These are phyloP conservation scores for Peronosclerospora sorghi DNA, from an alignment of 352 stramenopile species.

Conservation along the genomic window DNA sequence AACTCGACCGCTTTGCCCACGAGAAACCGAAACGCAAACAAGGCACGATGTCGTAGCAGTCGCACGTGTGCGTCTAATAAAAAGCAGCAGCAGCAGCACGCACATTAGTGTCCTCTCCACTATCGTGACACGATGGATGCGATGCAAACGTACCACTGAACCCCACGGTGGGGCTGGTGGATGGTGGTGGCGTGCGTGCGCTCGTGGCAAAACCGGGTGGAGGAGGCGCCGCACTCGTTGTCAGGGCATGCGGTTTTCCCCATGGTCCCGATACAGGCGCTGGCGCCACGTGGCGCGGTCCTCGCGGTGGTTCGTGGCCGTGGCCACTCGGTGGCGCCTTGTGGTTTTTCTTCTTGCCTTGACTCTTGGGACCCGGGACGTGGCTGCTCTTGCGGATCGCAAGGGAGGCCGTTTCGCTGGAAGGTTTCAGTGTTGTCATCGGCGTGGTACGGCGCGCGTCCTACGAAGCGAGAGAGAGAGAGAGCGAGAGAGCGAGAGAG, in stretches of 20 bases:
- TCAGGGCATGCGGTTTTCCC: conserved; percentile 13
- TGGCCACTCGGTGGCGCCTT: conserved; percentile 15
- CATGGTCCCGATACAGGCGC: conserved; percentile 29
- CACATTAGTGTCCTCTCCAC: background rate
- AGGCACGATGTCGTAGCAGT: conserved; percentile 57
- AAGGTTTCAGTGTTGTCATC: conserved; percentile 8
- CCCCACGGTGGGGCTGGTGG: conserved; percentile 6
- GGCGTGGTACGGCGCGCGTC: conserved; percentile 19
- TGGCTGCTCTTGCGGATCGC: conserved; percentile 20
- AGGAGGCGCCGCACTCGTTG: conserved; percentile 16
- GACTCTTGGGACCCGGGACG: conserved; percentile 13
- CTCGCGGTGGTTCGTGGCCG: conserved; percentile 9
- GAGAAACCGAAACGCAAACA: conserved; percentile 76
- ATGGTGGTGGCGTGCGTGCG: conserved; percentile 5
- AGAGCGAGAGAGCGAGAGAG: background rate
- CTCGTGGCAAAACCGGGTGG: conserved; percentile 15
- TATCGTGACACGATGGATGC: background rate
- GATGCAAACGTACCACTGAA: conserved; percentile 34
- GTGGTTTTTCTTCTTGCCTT: conserved; percentile 38
- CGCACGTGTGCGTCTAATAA: conserved; percentile 45
- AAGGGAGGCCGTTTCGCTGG: background rate
- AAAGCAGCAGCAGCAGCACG: background rate
- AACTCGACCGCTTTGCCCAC: conserved; percentile 71
- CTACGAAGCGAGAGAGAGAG: background rate
- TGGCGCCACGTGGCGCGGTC: conserved; percentile 13